These are phyloP conservation scores for Cladorrhinum samala DNA, from an alignment of 495 filamentous ascomycete species.

Conservation along the genomic window DNA sequence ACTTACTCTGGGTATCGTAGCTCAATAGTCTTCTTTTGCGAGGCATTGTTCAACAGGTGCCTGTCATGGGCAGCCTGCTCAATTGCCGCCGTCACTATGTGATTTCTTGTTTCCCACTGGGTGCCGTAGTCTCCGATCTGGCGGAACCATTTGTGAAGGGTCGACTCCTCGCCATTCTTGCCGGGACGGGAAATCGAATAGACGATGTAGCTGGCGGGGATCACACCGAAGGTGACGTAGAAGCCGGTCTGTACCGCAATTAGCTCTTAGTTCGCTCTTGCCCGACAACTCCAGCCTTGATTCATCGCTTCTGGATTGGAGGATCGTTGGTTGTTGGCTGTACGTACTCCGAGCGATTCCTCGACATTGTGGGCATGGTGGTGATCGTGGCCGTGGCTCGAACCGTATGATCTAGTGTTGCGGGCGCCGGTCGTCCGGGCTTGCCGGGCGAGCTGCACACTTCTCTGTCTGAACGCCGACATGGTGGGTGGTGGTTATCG, in stretches of 20 bases:
- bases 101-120: constrained; percentile 36
- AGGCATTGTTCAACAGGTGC: constrained; percentile 33
- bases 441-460: constrained; percentile 31
- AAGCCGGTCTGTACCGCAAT: constrained; percentile 28
- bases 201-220: constrained; percentile 28
- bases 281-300: background rate
- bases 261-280: constrained; percentile 9
- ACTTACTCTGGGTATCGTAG: constrained; percentile 46
- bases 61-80: constrained; percentile 46
- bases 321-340: too few relatives aligned
- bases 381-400: constrained; percentile 31
- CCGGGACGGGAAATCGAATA: constrained; percentile 39
- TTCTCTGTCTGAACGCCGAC: constrained; percentile 41
- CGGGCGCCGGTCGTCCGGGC: constrained; percentile 25
- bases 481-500: constrained; percentile 27
- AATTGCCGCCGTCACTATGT: constrained; percentile 32
- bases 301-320: background rate
- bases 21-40: constrained; percentile 32
- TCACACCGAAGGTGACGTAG: constrained; percentile 31
- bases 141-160: constrained; percentile 27
- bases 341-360: constrained; percentile 42
- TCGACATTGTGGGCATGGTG: constrained; percentile 32
- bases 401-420: constrained; percentile 39
- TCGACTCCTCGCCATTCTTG: constrained; percentile 36
- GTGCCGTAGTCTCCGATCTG: constrained; percentile 32